Conservation (phyloP, 2,329 filamentous ascomycete species). For the Coniella lustricola region DNA sequence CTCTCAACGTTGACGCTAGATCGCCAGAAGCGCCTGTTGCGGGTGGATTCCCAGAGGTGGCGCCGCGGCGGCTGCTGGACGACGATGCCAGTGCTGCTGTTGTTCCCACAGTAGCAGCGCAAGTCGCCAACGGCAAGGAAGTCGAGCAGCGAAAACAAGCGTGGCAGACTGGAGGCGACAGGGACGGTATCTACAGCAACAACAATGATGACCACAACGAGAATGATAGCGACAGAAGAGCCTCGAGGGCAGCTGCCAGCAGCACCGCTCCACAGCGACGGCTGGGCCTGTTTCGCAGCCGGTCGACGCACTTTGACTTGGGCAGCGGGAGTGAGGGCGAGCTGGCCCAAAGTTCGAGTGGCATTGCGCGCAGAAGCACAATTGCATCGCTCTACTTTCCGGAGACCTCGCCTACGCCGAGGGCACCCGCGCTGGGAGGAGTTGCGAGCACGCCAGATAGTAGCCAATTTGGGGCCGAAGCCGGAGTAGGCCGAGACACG, state of each 20-base stretch:
- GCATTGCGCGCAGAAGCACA: neutral
- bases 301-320: slow-evolving; percentile 4
- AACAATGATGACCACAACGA: neutral
- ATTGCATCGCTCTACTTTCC: no score
- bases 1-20: no score
- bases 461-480: no score
- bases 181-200: neutral
- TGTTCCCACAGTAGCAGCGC: no score
- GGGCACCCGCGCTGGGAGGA: no score
- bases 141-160: neutral
- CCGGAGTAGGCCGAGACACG: no score
- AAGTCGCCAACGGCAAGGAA: no score
- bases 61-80: no score
- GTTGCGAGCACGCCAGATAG: no score
- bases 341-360: neutral
- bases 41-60: neutral
- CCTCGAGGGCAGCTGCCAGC: neutral
- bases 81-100: no score
- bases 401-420: no score
- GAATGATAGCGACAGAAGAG: neutral
- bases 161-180: neutral
- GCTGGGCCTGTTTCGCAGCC: slow-evolving; percentile 6
- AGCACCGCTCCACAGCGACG: neutral
- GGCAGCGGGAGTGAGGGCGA: neutral
- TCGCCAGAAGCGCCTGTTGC: neutral